These are phyloP conservation scores for Calonectria honghensis DNA, from an alignment of 2,329 filamentous ascomycete species.

Conservation along the genomic window DNA sequence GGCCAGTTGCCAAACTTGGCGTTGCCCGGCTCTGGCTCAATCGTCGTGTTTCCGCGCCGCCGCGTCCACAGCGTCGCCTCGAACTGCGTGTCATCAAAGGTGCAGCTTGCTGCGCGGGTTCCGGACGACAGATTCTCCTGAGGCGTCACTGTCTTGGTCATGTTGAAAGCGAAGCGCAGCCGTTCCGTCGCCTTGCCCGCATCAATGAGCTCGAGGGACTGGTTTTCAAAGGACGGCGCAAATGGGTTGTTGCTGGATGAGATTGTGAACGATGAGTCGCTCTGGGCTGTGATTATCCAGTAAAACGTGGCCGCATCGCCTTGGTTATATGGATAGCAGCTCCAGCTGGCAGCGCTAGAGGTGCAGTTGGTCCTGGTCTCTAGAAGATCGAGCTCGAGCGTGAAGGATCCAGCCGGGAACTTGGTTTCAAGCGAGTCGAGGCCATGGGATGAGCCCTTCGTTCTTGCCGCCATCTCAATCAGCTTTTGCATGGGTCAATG, in stretches of 20 bases:
- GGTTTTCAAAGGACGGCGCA: conserved; percentile 72
- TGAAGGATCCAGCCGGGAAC: conserved; percentile 79
- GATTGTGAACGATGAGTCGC: conserved; percentile 67
- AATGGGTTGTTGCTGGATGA: conserved; percentile 75
- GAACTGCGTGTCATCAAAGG: conserved; percentile 74
- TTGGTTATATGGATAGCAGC: conserved; percentile 73
- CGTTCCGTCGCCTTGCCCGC: conserved; percentile 69
- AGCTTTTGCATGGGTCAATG: conserved; percentile 1
- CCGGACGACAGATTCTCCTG: conserved; percentile 63
- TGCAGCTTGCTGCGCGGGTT: conserved; percentile 72
- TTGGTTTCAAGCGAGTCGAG: conserved; percentile 37
- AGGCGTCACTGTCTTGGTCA: conserved; percentile 72
- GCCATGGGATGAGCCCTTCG: conserved; percentile 8
- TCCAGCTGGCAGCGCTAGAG: conserved; percentile 74
- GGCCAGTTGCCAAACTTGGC: conserved; percentile 70
- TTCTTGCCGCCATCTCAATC: conserved; percentile 10
- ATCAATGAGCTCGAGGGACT: conserved; percentile 69
- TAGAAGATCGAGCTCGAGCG: conserved; percentile 75
- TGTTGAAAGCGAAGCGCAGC: conserved; percentile 73
- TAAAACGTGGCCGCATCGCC: conserved; percentile 72
- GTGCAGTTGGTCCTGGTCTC: conserved; percentile 74
- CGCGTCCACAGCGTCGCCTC: conserved; percentile 77
- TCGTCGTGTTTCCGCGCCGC: conserved; percentile 51
- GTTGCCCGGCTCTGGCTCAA: conserved; percentile 45
- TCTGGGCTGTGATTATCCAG: conserved; percentile 74